Evolutionary conservation across 495 filamentous ascomycete genomes (phyloP).

Genomic region (Arthonia radiata): DNA sequence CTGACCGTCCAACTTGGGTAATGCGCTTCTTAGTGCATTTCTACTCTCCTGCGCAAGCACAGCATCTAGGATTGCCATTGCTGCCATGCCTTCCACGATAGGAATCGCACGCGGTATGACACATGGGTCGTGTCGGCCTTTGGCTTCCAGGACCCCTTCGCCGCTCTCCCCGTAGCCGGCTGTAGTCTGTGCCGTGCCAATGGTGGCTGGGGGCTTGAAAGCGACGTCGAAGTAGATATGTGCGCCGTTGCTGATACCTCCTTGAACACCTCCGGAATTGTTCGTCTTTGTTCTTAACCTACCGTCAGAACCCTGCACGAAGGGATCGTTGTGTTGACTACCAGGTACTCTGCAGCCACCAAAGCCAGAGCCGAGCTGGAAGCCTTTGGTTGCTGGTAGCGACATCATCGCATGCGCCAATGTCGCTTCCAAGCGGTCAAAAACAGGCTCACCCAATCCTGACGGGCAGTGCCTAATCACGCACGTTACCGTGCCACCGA

Average conservation of each 20-base stretch:
- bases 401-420: conserved; percentile 92
- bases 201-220: conserved; percentile 87
- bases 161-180: conserved; percentile 45
- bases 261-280: conserved; percentile 90
- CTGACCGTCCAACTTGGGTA: conserved; percentile 28
- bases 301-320: conserved; percentile 27
- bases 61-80: conserved; percentile 79
- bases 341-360: conserved; percentile 69
- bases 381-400: conserved; percentile 91
- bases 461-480: conserved; percentile 76
- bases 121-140: conserved; percentile 89
- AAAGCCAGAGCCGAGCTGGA: conserved; percentile 91
- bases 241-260: conserved; percentile 86
- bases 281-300: conserved; percentile 76
- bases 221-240: conserved; percentile 85
- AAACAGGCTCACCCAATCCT: conserved; percentile 82
- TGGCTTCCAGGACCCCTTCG: conserved; percentile 65
- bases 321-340: conserved; percentile 82
- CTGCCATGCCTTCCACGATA: conserved; percentile 92
- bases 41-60: conserved; percentile 64
- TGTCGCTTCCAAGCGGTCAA: conserved; percentile 88
- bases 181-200: conserved; percentile 74
- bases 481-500: conserved; percentile 88
- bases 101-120: conserved; percentile 85
- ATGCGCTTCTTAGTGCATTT: conserved; percentile 23